Base-by-base conservation (phyloP, 2,329 filamentous ascomycete genomes). In the Mollisiaceae sp. region DNA sequence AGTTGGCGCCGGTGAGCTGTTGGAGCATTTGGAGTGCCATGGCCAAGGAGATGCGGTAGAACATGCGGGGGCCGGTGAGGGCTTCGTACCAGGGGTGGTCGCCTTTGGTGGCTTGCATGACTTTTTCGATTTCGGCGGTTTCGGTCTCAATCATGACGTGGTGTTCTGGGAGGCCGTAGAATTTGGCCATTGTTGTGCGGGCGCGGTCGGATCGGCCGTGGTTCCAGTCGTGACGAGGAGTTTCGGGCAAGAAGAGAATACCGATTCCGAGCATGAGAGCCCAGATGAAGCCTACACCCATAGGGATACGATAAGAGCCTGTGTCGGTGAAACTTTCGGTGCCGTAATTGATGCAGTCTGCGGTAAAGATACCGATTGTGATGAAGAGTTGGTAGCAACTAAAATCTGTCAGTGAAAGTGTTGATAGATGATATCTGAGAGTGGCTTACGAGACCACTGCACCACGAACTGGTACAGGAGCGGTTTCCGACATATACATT, bases 311-410 rank as follows among this genome's bases (percentile, higher is more conserved):
- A 87, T 89, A 92, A 0, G 86, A 84, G 2, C 77, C 76, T 0
- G 81, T 76, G 60, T 77, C 75, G 4, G 60, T 63, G 12, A 75
- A 71, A 0, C 75, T 77, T 50, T 79, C 76, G 0, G 75, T 75
- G 52, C 82, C 84, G 61, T 79, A 85, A 75, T 86, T 87, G 71
- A 87, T 80, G 62, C 82, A 78, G 70, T 85, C 84, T 62, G 83
- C 80, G 22, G 83, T 75, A 61, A 87, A 85, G 68, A 92, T 91
- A 39, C 90, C 90, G 35, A 91, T 80, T 0, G 89, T 92, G 75
- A 92, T 90, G 79, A 91, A 88, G 18, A 92, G 84, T 77, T 92
- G 90, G 77, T 91, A 92, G n/a, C 85, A 87, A 4, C 86, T 73
- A 27, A 50, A 45, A 9, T n/a, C 39, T 54, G 14, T 65, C 63